Percentiles rank a stretch among this genome's conserved stretches.
phyloP scores from a whole-genome alignment of 2,329 filamentous ascomycete species.

The Diaporthe vexans region DNA sequence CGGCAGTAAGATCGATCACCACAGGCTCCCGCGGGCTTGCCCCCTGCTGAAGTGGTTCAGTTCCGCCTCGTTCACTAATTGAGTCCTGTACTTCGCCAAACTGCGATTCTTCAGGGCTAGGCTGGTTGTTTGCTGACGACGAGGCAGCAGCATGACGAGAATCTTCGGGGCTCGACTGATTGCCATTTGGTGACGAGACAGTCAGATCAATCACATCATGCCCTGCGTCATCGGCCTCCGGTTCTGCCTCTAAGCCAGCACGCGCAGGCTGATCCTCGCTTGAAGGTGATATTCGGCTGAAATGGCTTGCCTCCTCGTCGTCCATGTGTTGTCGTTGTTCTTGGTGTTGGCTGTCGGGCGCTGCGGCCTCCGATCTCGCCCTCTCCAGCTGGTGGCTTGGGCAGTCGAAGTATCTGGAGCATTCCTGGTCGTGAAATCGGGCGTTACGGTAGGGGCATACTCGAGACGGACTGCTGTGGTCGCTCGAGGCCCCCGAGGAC shows the following conservation, averaged over 20 bases:
- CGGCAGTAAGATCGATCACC: constrained; percentile 41
- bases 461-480: constrained; percentile 1
- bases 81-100: neutral
- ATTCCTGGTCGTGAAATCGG: constrained; percentile 59
- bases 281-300: constrained; percentile 36
- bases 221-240: neutral
- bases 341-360: constrained; percentile 49
- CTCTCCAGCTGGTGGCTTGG: constrained; percentile 61
- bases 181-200: constrained; percentile 4
- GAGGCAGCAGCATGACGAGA: too few relatives aligned
- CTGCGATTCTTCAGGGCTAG: too few relatives aligned
- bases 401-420: constrained; percentile 63
- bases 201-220: constrained; percentile 38
- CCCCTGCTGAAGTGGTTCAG: neutral
- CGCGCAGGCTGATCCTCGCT: constrained; percentile 20
- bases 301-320: constrained; percentile 1
- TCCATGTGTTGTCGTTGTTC: constrained; percentile 41
- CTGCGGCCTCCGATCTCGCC: constrained; percentile 16
- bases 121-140: too few relatives aligned
- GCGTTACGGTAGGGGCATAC: constrained; percentile 56
- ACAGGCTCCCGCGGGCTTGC: constrained; percentile 10
- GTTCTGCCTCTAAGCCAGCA: constrained; percentile 20
- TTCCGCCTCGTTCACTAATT: constrained; percentile 9
- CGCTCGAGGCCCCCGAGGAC: constrained; percentile 25
- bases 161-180: neutral